Conservation (phyloP, 371 early-diverging fungal species). For the Syncephalastrum monosporum region DNA sequence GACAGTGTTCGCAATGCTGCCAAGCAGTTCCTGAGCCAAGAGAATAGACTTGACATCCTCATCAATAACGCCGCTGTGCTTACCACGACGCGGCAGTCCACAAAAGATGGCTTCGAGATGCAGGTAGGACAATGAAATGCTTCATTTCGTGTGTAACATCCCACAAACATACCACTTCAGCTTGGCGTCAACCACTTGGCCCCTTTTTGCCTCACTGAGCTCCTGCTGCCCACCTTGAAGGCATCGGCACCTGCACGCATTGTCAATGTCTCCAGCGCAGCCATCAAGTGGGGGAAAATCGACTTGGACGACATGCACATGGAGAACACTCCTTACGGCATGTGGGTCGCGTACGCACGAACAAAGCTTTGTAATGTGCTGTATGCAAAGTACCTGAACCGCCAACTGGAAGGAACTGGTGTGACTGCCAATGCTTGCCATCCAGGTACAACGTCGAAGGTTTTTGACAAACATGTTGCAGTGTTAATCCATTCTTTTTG, state of each 20-base stretch:
- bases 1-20: constrained; percentile 11
- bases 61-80: constrained; percentile 62
- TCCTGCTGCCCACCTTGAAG: constrained; percentile 9
- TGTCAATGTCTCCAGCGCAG: constrained; percentile 32
- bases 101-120: constrained; percentile 64
- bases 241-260: constrained; percentile 41
- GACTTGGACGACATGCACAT: constrained; percentile 31
- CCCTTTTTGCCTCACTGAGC: constrained; percentile 42
- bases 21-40: constrained; percentile 3
- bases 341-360: constrained; percentile 39
- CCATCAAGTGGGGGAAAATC: constrained; percentile 21
- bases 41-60: constrained; percentile 44
- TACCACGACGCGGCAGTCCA: constrained; percentile 22
- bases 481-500: not conserved
- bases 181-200: constrained; percentile 72
- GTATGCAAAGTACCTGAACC: constrained; percentile 55
- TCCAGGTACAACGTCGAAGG: constrained; percentile 52
- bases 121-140: constrained; percentile 34
- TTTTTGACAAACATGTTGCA: constrained; percentile 10
- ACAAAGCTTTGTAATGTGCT: constrained; percentile 70
- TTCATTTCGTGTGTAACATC: not conserved
- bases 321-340: constrained; percentile 4
- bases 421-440: constrained; percentile 54
- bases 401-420: constrained; percentile 31
- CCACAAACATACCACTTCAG: constrained; percentile 2